Evolutionary conservation across 768 basidiomycete species (phyloP).

Genomic region (Auriculariales sp.): DNA sequence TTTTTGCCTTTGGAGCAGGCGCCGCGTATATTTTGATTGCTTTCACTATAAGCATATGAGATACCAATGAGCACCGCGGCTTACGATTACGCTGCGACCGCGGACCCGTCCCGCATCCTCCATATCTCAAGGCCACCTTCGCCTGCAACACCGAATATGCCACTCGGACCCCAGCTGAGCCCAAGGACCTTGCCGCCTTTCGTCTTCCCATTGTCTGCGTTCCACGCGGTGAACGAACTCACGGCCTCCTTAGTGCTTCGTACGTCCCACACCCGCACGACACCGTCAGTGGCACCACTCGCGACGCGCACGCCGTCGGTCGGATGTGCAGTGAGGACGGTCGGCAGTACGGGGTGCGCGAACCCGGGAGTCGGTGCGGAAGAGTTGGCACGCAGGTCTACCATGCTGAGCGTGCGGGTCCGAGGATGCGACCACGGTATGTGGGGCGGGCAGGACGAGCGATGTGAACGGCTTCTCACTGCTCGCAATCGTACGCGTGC

Average conservation of each 20-base stretch:
- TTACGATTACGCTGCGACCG: no score
- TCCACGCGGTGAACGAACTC: constrained; percentile 38
- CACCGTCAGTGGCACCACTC: constrained; percentile 66
- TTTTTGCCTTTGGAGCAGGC: no score
- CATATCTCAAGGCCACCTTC: constrained; percentile 55
- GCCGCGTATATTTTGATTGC: no score
- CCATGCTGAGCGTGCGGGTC: constrained; percentile 60
- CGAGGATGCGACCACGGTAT: constrained; percentile 43
- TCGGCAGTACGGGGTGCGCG: constrained; percentile 50
- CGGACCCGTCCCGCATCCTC: constrained; percentile 38
- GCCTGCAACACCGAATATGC: constrained; percentile 43
- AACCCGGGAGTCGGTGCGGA: constrained; percentile 28
- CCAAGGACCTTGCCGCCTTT: constrained; percentile 42
- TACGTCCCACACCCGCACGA: constrained; percentile 66
- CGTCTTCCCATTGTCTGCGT: no score
- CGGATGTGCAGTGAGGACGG: constrained; percentile 33
- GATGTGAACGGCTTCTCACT: constrained; percentile 66
- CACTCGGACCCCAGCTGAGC: constrained; percentile 39
- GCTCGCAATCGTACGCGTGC: constrained; percentile 53
- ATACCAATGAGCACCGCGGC: no score
- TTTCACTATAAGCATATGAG: no score
- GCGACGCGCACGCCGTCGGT: constrained; percentile 20
- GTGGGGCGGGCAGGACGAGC: constrained; percentile 32
- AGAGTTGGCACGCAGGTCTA: constrained; percentile 40
- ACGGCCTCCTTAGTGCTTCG: constrained; percentile 53